Percentiles rank a stretch among this genome's conserved stretches.
Conservation (phyloP, 2,329 filamentous ascomycete species). For the Calonectria pteridis region DNA sequence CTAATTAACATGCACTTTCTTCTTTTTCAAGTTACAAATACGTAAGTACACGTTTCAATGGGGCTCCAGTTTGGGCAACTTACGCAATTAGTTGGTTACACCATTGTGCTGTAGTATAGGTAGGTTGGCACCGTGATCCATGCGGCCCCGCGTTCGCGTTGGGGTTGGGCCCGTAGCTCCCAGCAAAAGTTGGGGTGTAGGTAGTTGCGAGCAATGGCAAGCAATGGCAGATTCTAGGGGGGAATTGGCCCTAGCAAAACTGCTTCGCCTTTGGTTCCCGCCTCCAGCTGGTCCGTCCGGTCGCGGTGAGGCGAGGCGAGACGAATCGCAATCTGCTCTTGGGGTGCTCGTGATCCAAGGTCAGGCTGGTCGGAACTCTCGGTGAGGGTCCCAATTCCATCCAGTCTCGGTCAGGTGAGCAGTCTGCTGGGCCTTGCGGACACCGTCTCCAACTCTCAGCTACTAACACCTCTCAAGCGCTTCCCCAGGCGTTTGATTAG, state of each 20-base stretch:
- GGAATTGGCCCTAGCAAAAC: background rate
- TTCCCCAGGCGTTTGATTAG: slow-evolving; percentile 23
- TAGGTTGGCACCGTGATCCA: slow-evolving; percentile 11
- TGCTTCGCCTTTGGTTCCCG: background rate
- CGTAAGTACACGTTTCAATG: slow-evolving; percentile 37
- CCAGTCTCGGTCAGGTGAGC: slow-evolving; percentile 40
- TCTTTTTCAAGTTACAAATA: slow-evolving; percentile 33
- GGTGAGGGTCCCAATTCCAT: slow-evolving; percentile 38
- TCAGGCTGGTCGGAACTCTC: slow-evolving; percentile 41
- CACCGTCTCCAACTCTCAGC: slow-evolving; percentile 10
- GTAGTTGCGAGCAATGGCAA: slow-evolving; percentile 5
- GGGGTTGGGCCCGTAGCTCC: slow-evolving; percentile 30
- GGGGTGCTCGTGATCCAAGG: slow-evolving; percentile 39
- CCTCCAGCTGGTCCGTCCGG: background rate
- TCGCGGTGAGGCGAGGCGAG: slow-evolving; percentile 9
- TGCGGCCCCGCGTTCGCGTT: slow-evolving; percentile 43
- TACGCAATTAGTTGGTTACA: slow-evolving; percentile 2
- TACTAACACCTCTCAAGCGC: slow-evolving; percentile 7
- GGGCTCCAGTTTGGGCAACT: background rate
- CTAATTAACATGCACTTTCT: background rate
- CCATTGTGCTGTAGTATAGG: slow-evolving; percentile 7
- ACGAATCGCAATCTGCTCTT: slow-evolving; percentile 30
- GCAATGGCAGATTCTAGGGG: background rate
- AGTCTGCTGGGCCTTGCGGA: slow-evolving; percentile 13
- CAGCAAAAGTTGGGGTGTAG: slow-evolving; percentile 2